phyloP scores from a whole-genome alignment of 1,284 basidiomycete genomes.

The Ustilago loliicola region DNA sequence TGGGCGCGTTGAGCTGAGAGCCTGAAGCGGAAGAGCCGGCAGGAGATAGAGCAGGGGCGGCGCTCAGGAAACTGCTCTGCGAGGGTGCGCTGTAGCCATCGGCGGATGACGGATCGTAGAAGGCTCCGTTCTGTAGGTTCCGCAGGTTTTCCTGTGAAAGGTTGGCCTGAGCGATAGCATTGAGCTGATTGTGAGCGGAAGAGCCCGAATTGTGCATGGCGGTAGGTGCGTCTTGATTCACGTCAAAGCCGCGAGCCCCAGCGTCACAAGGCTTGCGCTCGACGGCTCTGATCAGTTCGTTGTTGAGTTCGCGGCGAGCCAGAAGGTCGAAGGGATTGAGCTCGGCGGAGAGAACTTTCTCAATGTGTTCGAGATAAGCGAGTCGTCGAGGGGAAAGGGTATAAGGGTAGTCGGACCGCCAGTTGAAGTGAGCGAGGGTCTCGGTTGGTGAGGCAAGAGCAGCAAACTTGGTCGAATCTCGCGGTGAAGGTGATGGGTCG shows the following conservation, averaged over 20 bases:
- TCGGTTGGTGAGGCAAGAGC: slow-evolving; percentile 34
- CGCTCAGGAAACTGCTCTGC: slow-evolving; percentile 35
- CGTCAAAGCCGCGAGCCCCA: slow-evolving; percentile 15
- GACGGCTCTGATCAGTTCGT: not conserved
- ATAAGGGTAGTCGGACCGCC: not conserved
- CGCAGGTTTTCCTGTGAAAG: slow-evolving; percentile 3
- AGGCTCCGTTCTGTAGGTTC: slow-evolving; percentile 17
- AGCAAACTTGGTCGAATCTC: slow-evolving; percentile 9
- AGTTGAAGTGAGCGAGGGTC: slow-evolving; percentile 12
- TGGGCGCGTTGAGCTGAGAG: slow-evolving; percentile 15
- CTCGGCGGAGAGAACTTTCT: slow-evolving; percentile 38
- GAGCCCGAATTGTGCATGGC: slow-evolving; percentile 34
- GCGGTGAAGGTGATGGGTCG: slow-evolving; percentile 14
- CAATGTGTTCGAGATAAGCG: slow-evolving; percentile 38
- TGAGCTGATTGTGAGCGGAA: not conserved
- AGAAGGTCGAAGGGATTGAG: slow-evolving; percentile 45
- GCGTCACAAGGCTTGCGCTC: slow-evolving; percentile 14
- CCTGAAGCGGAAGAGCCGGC: slow-evolving; percentile 17
- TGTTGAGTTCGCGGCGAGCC: slow-evolving; percentile 19
- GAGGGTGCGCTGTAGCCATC: slow-evolving; percentile 50
- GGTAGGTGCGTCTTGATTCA: slow-evolving; percentile 13
- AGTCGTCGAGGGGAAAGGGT: slow-evolving; percentile 20
- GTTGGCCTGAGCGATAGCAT: slow-evolving; percentile 9
- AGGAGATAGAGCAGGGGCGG: slow-evolving; percentile 20
- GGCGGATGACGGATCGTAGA: slow-evolving; percentile 52